Conservation (phyloP, 2,329 filamentous ascomycete genomes). For the Alternaria viburni region DNA sequence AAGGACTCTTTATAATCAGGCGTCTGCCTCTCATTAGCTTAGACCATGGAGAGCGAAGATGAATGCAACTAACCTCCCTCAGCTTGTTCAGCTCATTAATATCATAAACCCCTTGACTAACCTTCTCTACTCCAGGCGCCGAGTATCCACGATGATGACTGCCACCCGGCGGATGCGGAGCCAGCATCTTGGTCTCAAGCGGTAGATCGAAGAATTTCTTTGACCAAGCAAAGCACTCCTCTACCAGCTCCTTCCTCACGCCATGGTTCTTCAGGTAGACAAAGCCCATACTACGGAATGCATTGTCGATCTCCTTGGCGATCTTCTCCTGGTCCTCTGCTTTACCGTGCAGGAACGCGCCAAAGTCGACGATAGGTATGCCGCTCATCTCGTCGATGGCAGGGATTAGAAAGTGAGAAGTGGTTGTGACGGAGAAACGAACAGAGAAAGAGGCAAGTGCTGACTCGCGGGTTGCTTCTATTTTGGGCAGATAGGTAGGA, state of each 20-base stretch:
- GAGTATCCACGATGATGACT: slow-evolving; percentile 51
- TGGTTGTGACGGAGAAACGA: neutral
- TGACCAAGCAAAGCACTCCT: slow-evolving; percentile 38
- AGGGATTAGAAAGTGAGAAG: neutral
- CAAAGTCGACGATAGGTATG: slow-evolving; percentile 43
- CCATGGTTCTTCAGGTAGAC: slow-evolving; percentile 52
- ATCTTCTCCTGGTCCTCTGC: slow-evolving; percentile 22
- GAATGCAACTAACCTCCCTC: slow-evolving; percentile 4
- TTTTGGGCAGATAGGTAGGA: neutral
- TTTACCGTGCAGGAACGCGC: slow-evolving; percentile 24
- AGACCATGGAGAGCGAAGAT: neutral
- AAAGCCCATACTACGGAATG: slow-evolving; percentile 50
- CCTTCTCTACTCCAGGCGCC: slow-evolving; percentile 46
- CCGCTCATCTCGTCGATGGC: neutral
- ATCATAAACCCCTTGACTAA: slow-evolving; percentile 38
- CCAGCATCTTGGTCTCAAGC: slow-evolving; percentile 43
- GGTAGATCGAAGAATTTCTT: slow-evolving; percentile 49
- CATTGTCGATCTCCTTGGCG: slow-evolving; percentile 46
- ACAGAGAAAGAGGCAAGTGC: neutral
- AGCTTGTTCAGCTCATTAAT: slow-evolving; percentile 21
- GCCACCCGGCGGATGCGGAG: slow-evolving; percentile 49
- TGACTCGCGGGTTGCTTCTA: neutral
- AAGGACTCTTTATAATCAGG: slow-evolving; percentile 46
- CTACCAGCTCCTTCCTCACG: slow-evolving; percentile 36
- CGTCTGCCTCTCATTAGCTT: slow-evolving; percentile 3